phyloP scores from a whole-genome alignment of 2,329 filamentous ascomycete genomes.

The Drechslerella dactyloides region DNA sequence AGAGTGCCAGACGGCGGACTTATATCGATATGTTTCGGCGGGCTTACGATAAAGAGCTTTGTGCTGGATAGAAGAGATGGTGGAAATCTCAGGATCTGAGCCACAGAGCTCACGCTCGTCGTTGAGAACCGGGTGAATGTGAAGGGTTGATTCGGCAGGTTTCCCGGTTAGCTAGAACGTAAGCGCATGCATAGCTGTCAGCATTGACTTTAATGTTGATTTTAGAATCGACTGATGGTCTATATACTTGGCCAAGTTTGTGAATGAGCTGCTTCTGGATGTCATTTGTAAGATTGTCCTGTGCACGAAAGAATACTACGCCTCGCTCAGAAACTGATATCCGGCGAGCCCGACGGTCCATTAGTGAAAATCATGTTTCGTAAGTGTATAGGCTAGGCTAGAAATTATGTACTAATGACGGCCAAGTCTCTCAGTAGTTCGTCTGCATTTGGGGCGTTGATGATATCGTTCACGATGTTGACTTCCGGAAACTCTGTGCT shows the following conservation, averaged over 20 bases:
- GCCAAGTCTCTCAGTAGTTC: conserved; percentile 70
- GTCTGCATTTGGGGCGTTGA: conserved; percentile 69
- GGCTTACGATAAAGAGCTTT: conserved; percentile 60
- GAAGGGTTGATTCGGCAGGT: conserved; percentile 65
- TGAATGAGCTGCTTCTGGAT: conserved; percentile 71
- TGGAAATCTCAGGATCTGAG: conserved; percentile 68
- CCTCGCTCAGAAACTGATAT: conserved; percentile 69
- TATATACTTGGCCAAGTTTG: conserved; percentile 65
- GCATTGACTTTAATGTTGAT: not conserved
- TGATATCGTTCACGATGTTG: conserved; percentile 64
- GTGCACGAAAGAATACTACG: conserved; percentile 73
- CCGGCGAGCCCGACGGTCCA: conserved; percentile 42
- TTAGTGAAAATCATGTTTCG: not conserved
- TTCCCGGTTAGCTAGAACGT: conserved; percentile 59
- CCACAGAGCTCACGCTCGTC: conserved; percentile 64
- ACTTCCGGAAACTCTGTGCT: conserved; percentile 67
- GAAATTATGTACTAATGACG: conserved; percentile 61
- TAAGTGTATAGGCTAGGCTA: conserved; percentile 6
- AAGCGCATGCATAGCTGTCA: no score
- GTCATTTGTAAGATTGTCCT: conserved; percentile 66
- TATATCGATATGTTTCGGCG: conserved; percentile 59
- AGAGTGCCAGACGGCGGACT: conserved; percentile 59
- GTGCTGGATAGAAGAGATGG: conserved; percentile 66
- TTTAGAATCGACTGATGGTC: no score
- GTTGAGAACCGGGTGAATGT: conserved; percentile 68